Base-by-base conservation (phyloP, 768 basidiomycete genomes). In the Lentinula guzmanii region DNA sequence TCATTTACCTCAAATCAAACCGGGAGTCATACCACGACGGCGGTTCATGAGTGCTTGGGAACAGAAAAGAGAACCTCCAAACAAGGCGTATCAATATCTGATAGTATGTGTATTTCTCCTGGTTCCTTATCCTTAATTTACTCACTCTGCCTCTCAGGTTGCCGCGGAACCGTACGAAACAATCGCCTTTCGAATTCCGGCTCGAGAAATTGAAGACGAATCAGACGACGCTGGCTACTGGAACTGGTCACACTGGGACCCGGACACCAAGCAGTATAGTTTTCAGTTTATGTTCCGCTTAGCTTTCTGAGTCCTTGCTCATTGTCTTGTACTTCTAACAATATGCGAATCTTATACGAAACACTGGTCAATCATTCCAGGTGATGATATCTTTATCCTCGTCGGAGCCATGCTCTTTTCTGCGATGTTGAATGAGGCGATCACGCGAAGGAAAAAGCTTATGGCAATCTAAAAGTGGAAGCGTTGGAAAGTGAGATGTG, bases 91-190 rank as follows among this genome's bases (percentile, higher is more conserved):
- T 73, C 97, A 98, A 71, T 98, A 98, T 75, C 84, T 98, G 68
- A 92, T 98, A 63, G 96, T 98, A 68, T 68, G 95, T 84, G 15
- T 18, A 56, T 24, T 8, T 10, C 35, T 50, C 6, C 55, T 21
- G 55, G 39, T 58, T 52, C 50, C 50, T 33, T 39, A 58, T 5
- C 24, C 41, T 71, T 80, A 45, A 1, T 33, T 28, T 10, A 61
- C 62, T 60, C 59, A 52, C 65, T 63, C 1, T 48, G 18, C 46
- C 8, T 43, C 42, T 48, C 61, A 98, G 96, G 93, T 98, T 63
- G 97, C 96, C 16, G 95, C 97, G n/a, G 97, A 98, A 68, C 95
- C 96, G 5, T 99, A 98, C 70, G 97, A 99, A 75, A 98, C 95
- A 3, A 94, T 99, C 66, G 93, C 95, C n/a, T 98, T 98, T 81